These are phyloP conservation scores for Rhizopus delemar DNA, from an alignment of 371 early-diverging fungal species.

Conservation along the genomic window DNA sequence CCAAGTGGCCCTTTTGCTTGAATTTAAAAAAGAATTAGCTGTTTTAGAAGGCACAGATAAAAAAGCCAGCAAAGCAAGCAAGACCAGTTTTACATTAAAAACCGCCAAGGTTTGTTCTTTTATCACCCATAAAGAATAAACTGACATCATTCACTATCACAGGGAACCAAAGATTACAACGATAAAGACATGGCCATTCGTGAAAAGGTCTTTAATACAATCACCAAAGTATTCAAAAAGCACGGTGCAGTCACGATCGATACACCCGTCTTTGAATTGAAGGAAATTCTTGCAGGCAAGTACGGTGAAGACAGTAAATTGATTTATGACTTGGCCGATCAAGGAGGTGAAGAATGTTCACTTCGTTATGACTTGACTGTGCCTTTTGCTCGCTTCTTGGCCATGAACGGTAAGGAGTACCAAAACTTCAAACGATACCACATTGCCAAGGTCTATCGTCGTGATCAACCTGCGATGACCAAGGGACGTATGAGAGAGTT, in stretches of 20 bases:
- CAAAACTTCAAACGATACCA: constrained; percentile 97
- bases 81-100: constrained; percentile 62
- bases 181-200: constrained; percentile 95
- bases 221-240: constrained; percentile 85
- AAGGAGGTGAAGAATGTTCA: constrained; percentile 98
- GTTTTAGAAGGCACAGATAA: constrained; percentile 37
- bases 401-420: constrained; percentile 84
- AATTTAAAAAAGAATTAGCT: constrained; percentile 64
- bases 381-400: constrained; percentile 98
- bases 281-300: constrained; percentile 97
- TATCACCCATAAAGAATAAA: neutral
- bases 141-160: neutral
- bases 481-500: constrained; percentile 99
- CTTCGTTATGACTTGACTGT: constrained; percentile 99
- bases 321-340: constrained; percentile 98
- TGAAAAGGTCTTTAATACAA: constrained; percentile 87
- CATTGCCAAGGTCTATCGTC: constrained; percentile 98
- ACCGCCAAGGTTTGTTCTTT: constrained; percentile 64
- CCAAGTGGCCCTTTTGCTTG: constrained; percentile 59
- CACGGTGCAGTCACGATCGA: constrained; percentile 99
- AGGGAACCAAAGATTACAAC: constrained; percentile 97
- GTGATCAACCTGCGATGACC: constrained; percentile 98
- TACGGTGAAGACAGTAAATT: constrained; percentile 99
- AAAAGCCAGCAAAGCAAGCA: constrained; percentile 32
- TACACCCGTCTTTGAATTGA: constrained; percentile 99